A percentile compares a stretch with the other conserved stretches of the same genome.
Conservation (phyloP, 2,329 filamentous ascomycete species). For the Pseudocercospora vitis region DNA sequence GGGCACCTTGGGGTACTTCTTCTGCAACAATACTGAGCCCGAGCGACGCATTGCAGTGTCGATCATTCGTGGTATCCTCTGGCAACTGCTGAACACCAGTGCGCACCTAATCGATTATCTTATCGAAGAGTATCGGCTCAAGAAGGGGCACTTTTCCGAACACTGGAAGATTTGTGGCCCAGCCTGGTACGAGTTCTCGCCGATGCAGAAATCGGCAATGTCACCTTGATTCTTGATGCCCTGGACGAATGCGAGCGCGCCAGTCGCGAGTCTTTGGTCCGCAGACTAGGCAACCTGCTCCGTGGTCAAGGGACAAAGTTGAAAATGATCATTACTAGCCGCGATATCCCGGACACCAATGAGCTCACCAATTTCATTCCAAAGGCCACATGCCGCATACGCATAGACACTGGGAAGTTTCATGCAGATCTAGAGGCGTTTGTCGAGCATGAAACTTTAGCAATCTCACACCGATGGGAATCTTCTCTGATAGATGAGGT, state of each 20-base stretch:
- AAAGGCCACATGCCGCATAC: neutral
- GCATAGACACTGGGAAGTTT: neutral
- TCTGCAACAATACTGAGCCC: constrained; percentile 3
- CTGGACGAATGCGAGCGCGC: constrained; percentile 5
- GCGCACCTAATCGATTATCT: neutral
- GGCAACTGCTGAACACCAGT: neutral
- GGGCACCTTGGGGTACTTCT: neutral
- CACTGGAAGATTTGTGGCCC: neutral
- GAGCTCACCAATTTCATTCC: neutral
- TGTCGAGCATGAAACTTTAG: neutral
- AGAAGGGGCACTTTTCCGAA: neutral
- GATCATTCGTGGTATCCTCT: constrained; percentile 4
- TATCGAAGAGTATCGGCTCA: neutral
- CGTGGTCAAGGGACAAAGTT: neutral
- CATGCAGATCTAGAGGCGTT: neutral
- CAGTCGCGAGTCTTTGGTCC: neutral
- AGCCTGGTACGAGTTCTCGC: neutral
- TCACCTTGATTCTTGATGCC: constrained; percentile 1
- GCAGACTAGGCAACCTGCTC: neutral
- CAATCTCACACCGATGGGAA: neutral
- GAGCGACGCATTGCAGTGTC: neutral
- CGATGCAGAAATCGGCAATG: neutral
- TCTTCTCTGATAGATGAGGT: neutral
- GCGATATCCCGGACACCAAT: neutral
- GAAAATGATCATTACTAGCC: neutral